Conservation (phyloP, 2,329 filamentous ascomycete species). For the Magnaporthales sp. region DNA sequence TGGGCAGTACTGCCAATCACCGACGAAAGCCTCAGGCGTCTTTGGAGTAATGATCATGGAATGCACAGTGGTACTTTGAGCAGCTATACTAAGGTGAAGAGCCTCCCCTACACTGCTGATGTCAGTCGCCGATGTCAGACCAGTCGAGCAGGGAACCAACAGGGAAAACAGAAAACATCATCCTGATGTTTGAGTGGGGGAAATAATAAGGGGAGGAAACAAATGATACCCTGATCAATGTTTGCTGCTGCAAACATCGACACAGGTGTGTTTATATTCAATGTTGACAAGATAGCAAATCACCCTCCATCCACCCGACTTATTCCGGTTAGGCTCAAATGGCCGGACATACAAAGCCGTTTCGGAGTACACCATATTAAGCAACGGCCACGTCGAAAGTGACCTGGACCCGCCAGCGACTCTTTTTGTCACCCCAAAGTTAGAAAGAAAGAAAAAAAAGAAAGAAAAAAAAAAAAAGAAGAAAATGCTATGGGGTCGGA, state of each 20-base stretch:
- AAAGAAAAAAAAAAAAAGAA: neutral
- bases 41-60: neutral
- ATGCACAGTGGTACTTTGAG: no score
- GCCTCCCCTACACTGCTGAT: no score
- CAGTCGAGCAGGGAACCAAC: neutral
- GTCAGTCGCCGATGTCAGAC: neutral
- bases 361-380: neutral
- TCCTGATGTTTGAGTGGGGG: neutral
- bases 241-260: neutral
- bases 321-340: neutral
- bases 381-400: neutral
- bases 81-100: no score
- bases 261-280: neutral
- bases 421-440: neutral
- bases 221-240: neutral
- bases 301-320: neutral
- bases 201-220: neutral
- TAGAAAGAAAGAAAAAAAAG: neutral
- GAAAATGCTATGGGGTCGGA: neutral
- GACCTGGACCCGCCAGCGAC: neutral
- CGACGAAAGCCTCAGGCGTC: neutral
- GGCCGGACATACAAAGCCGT: neutral
- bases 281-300: neutral
- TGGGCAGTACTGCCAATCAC: neutral
- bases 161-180: neutral